A percentile compares a stretch with the other conserved stretches of the same genome.
Evolutionary conservation across 2,329 filamentous ascomycete genomes (phyloP).

Genomic region (Mycosphaerelloides madeirae): DNA sequence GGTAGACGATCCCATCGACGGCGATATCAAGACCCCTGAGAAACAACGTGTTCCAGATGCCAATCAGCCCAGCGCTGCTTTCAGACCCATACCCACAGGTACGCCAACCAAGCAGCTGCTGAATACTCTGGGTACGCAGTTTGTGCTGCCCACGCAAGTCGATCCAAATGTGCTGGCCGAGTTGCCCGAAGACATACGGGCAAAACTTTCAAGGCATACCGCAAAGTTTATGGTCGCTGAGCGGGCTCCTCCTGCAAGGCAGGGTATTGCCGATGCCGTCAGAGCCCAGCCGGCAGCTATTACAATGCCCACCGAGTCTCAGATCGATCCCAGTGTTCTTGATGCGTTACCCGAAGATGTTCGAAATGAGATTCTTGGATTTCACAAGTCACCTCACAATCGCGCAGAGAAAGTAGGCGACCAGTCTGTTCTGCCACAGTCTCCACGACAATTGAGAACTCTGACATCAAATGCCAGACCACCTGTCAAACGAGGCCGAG

Average conservation of each 20-base stretch:
- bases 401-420: conserved; percentile 32
- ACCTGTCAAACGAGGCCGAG: conserved; percentile 65
- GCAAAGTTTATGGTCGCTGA: conserved; percentile 6
- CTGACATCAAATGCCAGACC: conserved; percentile 49
- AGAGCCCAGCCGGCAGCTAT: conserved; percentile 27
- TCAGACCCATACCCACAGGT: conserved; percentile 28
- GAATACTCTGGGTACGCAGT: conserved; percentile 83
- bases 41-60: conserved; percentile 25
- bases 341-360: conserved; percentile 79
- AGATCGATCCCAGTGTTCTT: conserved; percentile 81
- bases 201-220: conserved; percentile 61
- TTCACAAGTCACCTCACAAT: conserved; percentile 51
- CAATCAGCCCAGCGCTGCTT: conserved; percentile 33
- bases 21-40: conserved; percentile 37
- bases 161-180: conserved; percentile 80
- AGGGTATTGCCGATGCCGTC: conserved; percentile 20
- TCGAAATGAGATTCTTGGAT: conserved; percentile 73
- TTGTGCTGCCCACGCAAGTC: conserved; percentile 77
- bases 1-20: conserved; percentile 42
- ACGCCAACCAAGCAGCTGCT: conserved; percentile 61
- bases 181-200: conserved; percentile 76
- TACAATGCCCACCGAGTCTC: conserved; percentile 58
- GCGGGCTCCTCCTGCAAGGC: conserved; percentile 7
- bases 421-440: conserved; percentile 38
- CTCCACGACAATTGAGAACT: conserved; percentile 54